Conservation (phyloP, 108 stramenopile genomes). For the Skeletonema tropicum region DNA sequence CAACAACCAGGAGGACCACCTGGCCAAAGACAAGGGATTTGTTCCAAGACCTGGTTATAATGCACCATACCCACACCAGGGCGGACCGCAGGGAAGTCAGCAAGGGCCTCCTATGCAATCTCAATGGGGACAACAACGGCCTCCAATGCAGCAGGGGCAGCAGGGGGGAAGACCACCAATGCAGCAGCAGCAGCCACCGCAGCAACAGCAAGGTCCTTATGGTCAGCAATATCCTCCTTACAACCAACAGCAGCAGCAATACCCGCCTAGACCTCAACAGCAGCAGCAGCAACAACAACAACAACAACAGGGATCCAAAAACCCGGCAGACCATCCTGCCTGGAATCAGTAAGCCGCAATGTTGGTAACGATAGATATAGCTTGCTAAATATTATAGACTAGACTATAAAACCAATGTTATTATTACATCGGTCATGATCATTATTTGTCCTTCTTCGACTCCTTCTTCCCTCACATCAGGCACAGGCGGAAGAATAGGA, state of each 20-base stretch:
- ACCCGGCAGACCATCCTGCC: slow-evolving; percentile 41
- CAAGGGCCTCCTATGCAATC: slow-evolving; percentile 48
- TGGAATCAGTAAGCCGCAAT: slow-evolving; percentile 44
- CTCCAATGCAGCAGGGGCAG: slow-evolving; percentile 11
- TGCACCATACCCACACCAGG: slow-evolving; percentile 41
- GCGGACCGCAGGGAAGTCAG: slow-evolving; percentile 23
- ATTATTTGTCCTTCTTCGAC: background rate
- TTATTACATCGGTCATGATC: no score
- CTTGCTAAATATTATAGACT: background rate
- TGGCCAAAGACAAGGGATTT: slow-evolving; percentile 26
- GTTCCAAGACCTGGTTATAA: slow-evolving; percentile 42
- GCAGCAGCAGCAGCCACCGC: no score
- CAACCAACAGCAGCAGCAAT: background rate
- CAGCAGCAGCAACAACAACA: slow-evolving; percentile 25
- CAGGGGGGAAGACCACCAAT: background rate
- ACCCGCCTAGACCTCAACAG: background rate
- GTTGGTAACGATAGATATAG: background rate
- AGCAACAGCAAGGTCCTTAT: slow-evolving; percentile 3
- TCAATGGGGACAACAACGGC: slow-evolving; percentile 38
- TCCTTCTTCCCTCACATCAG: background rate
- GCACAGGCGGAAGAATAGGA: background rate
- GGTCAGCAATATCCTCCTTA: slow-evolving; percentile 36
- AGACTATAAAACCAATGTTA: background rate
- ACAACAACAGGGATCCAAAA: slow-evolving; percentile 23
- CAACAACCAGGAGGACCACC: slow-evolving; percentile 20